A percentile compares a stretch with the other conserved stretches of the same genome.
Evolutionary conservation across 495 filamentous ascomycete genomes (phyloP).

Genomic region (Apiosordaria backusii): DNA sequence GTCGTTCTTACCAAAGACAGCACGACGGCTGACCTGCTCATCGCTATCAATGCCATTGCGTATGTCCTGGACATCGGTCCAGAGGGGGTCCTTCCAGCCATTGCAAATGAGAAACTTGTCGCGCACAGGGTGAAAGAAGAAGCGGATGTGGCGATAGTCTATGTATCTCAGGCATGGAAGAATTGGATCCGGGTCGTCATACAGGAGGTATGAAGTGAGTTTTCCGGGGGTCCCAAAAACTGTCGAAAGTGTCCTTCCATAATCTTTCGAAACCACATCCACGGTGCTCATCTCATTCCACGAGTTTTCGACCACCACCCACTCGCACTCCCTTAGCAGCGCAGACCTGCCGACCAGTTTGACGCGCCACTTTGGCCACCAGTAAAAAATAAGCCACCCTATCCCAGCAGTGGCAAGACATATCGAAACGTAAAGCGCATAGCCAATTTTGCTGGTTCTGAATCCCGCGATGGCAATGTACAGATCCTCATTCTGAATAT

Average conservation of each 20-base stretch:
- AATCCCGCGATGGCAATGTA: conserved; percentile 92
- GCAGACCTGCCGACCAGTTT: conserved; percentile 64
- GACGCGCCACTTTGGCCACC: conserved; percentile 85
- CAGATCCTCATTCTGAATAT: conserved; percentile 89
- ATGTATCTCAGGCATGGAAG: conserved; percentile 66
- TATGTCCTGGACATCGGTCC: conserved; percentile 73
- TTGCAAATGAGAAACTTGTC: conserved; percentile 83
- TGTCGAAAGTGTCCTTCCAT: conserved; percentile 78
- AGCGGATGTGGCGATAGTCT: conserved; percentile 90
- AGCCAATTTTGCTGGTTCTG: conserved; percentile 65
- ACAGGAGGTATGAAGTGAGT: conserved; percentile 53
- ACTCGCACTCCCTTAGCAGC: conserved; percentile 68
- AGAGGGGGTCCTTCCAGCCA: conserved; percentile 89
- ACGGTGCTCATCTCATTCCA: conserved; percentile 86
- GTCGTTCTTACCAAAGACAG: conserved; percentile 81
- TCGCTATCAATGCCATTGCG: conserved; percentile 85
- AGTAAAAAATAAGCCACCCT: conserved; percentile 78
- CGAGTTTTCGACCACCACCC: conserved; percentile 96
- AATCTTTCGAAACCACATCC: conserved; percentile 59
- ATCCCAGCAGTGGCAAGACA: conserved; percentile 71
- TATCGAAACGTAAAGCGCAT: conserved; percentile 61
- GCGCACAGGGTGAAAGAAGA: conserved; percentile 82
- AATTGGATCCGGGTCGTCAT: conserved; percentile 84
- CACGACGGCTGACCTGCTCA: conserved; percentile 76
- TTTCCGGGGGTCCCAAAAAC: conserved; percentile 71